These are phyloP conservation scores for Pichia paraexigua DNA, from an alignment of 805 yeast species.

Conservation along the genomic window DNA sequence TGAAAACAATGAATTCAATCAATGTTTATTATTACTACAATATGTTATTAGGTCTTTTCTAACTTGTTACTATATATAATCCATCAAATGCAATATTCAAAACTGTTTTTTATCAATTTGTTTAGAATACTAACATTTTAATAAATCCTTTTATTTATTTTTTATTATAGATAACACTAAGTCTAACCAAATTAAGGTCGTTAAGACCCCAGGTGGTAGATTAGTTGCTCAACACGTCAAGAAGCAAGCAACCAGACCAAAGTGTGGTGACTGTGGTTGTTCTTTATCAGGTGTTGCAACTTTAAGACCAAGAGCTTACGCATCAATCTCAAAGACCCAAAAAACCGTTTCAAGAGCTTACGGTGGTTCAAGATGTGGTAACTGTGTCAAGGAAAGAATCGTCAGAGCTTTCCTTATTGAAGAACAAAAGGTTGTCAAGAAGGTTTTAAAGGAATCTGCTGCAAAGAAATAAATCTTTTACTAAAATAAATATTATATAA, in stretches of 20 bases:
- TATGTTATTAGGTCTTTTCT: no score
- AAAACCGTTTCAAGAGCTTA: slow-evolving; percentile 99
- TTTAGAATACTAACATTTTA: slow-evolving; percentile 15
- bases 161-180: slow-evolving; percentile 83
- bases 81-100: no score
- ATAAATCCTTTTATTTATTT: not conserved
- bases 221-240: slow-evolving; percentile 96
- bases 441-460: slow-evolving; percentile 95
- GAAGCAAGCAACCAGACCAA: slow-evolving; percentile 81
- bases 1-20: no score
- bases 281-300: slow-evolving; percentile 68
- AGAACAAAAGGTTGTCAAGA: slow-evolving; percentile 99
- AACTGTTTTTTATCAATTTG: no score
- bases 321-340: slow-evolving; percentile 88
- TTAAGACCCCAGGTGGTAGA: slow-evolving; percentile 99
- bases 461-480: slow-evolving; percentile 36
- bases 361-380: slow-evolving; percentile 99
- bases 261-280: slow-evolving; percentile 82
- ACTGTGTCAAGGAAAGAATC: slow-evolving; percentile 98
- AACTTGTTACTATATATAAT: no score
- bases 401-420: slow-evolving; percentile 99
- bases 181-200: slow-evolving; percentile 99
- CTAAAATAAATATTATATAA: not conserved
- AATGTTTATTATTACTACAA: no score
- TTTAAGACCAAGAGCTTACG: slow-evolving; percentile 98